Evolutionary conservation across 2,329 filamentous ascomycete species (phyloP).

Genomic region (Sphaerostilbella broomeana): DNA sequence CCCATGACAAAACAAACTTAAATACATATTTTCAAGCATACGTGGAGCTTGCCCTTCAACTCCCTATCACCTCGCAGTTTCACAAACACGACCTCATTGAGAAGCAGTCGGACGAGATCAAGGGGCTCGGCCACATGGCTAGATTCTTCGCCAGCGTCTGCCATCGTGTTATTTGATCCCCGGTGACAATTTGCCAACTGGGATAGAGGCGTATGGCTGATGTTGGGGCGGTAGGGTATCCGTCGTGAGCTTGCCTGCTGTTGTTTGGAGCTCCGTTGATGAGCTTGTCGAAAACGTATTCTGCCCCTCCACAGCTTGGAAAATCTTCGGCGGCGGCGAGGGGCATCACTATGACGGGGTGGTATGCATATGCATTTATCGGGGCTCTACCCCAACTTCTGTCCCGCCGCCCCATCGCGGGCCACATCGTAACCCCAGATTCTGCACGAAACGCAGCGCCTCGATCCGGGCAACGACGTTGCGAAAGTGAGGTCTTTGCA

Average conservation of each 20-base stretch:
- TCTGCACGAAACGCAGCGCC: no score
- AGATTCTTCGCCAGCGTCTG: slow-evolving; percentile 70
- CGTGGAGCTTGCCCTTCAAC: slow-evolving; percentile 89
- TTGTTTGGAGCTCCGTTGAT: not conserved
- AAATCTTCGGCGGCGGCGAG: slow-evolving; percentile 19
- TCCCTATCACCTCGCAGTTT: slow-evolving; percentile 95
- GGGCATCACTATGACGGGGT: not conserved
- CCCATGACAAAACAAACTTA: not conserved
- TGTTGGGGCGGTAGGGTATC: not conserved
- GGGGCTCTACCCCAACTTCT: slow-evolving; percentile 3
- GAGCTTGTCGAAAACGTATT: slow-evolving; percentile 11
- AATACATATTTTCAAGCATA: slow-evolving; percentile 38
- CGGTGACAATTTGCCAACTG: not conserved
- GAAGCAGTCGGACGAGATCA: slow-evolving; percentile 86
- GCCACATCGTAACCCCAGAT: slow-evolving; percentile 15
- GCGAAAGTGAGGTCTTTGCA: no score
- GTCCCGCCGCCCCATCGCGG: slow-evolving; percentile 7
- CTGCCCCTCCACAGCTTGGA: slow-evolving; percentile 12
- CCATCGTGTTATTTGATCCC: slow-evolving; percentile 50
- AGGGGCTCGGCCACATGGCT: slow-evolving; percentile 81
- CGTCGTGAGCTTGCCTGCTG: not conserved
- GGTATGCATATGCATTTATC: slow-evolving; percentile 13
- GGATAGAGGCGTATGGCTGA: not conserved
- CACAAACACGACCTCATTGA: slow-evolving; percentile 95
- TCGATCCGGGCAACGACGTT: no score